Evolutionary conservation across 495 filamentous ascomycete genomes (phyloP).

Genomic region (Bryoglossum gracile): DNA sequence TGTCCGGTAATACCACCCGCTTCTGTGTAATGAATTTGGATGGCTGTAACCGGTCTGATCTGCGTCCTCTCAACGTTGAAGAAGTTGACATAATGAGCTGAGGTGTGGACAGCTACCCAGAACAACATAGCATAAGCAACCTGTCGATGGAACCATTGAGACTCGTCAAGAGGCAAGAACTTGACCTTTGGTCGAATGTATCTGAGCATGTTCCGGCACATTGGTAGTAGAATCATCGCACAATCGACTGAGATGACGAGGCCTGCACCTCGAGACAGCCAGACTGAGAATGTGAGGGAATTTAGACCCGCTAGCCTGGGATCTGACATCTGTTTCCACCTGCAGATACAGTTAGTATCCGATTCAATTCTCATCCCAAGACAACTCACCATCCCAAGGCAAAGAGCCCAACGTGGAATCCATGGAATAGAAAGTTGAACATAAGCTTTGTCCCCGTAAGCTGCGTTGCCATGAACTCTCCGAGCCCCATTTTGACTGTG

Average conservation of each 20-base stretch:
- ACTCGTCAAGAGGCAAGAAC: constrained; percentile 89
- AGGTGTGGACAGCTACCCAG: constrained; percentile 70
- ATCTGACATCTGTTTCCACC: constrained; percentile 70
- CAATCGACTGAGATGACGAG: constrained; percentile 75
- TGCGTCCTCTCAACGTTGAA: constrained; percentile 89
- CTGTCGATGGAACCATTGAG: constrained; percentile 94
- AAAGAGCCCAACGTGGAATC: constrained; percentile 73
- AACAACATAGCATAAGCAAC: constrained; percentile 83
- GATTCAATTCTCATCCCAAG: not conserved
- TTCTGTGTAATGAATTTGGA: constrained; percentile 91
- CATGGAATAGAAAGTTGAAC: constrained; percentile 85
- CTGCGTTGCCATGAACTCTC: constrained; percentile 41
- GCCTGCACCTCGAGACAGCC: constrained; percentile 91
- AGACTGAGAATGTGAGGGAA: constrained; percentile 78
- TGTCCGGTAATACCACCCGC: constrained; percentile 92
- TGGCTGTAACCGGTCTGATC: constrained; percentile 68
- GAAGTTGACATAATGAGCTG: constrained; percentile 93
- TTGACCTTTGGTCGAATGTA: constrained; percentile 78
- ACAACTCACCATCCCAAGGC: constrained; percentile 74
- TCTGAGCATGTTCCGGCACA: constrained; percentile 85
- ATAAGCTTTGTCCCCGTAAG: constrained; percentile 59
- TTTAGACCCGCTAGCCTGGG: constrained; percentile 67
- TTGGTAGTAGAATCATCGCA: constrained; percentile 82
- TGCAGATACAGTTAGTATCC: constrained; percentile 33
- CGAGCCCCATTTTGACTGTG: constrained; percentile 14